Evolutionary conservation across 2,329 filamentous ascomycete genomes (phyloP).

Genomic region (Fusarium nygamai): DNA sequence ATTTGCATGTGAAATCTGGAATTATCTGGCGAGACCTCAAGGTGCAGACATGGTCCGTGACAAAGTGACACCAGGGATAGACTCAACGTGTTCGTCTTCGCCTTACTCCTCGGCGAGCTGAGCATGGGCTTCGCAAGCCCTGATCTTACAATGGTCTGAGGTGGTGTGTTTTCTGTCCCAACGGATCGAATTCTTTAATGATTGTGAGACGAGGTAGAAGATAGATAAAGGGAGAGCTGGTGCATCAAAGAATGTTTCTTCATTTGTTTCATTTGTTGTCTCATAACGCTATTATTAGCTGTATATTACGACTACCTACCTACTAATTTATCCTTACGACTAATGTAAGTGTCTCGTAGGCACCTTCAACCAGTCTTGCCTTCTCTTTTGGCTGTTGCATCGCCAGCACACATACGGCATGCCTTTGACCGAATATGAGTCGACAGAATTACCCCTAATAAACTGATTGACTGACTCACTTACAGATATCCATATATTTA

Average conservation of each 20-base stretch:
- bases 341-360: neutral
- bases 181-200: neutral
- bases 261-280: neutral
- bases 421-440: neutral
- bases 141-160: slow-evolving; percentile 25
- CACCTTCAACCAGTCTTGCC: neutral
- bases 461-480: neutral
- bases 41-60: neutral
- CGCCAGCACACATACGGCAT: neutral
- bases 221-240: slow-evolving; percentile 9
- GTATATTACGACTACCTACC: neutral
- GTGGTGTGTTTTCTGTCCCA: slow-evolving; percentile 33
- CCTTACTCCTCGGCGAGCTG: neutral
- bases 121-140: neutral
- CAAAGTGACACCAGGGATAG: neutral
- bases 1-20: slow-evolving; percentile 15
- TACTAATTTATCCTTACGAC: no score
- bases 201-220: neutral
- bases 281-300: neutral
- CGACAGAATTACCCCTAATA: neutral
- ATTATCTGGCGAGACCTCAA: neutral
- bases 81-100: slow-evolving; percentile 16
- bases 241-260: neutral
- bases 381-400: neutral
- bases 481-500: neutral